phyloP scores from a whole-genome alignment of 331 rosid species.

The Cucumis variabilis region DNA sequence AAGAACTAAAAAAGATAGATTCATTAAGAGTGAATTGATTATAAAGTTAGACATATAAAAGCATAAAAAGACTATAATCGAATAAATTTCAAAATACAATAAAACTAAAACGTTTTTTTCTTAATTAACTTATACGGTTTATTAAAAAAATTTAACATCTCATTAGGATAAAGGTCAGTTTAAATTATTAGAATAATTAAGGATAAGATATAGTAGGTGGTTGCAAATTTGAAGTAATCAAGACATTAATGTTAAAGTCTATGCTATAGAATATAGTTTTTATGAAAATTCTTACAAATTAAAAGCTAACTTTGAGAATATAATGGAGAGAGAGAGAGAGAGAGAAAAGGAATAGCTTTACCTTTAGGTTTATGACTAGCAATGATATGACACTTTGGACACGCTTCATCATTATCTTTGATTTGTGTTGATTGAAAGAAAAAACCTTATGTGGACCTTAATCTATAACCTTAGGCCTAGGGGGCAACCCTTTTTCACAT shows the following conservation, averaged over 20 bases:
- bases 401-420: constrained; percentile 34
- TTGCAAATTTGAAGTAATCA: not conserved
- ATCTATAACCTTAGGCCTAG: constrained; percentile 1
- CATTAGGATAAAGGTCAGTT: not conserved
- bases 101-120: no score
- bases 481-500: not conserved
- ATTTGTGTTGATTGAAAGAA: constrained; percentile 2
- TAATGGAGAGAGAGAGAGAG: not conserved
- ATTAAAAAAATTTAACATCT: no score
- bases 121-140: no score
- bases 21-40: no score
- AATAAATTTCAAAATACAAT: no score
- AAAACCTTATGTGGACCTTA: constrained; percentile 17
- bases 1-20: no score
- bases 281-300: not conserved
- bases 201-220: not conserved
- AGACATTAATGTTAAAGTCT: not conserved
- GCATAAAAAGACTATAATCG: no score
- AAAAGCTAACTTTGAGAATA: not conserved
- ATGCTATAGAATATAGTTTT: not conserved
- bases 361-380: not conserved
- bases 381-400: constrained; percentile 9
- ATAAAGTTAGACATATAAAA: no score
- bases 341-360: not conserved
- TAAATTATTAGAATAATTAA: not conserved